phyloP scores from a whole-genome alignment of 257 asterid genomes.

The Echites panduratus region DNA sequence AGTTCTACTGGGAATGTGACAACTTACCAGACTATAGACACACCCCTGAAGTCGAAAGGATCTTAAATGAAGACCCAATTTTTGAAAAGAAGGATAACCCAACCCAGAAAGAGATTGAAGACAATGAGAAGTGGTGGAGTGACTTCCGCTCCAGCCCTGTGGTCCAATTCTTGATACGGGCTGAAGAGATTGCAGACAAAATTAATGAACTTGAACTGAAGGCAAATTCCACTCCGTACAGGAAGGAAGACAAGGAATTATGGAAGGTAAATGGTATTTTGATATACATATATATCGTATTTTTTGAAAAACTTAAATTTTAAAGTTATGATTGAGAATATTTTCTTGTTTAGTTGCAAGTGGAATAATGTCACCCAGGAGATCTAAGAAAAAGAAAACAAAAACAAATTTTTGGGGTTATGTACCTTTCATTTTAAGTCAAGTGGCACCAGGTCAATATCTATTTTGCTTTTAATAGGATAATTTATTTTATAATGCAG shows the following conservation, averaged over 20 bases:
- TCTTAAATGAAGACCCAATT: conserved; percentile 62
- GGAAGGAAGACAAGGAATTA: conserved; percentile 60
- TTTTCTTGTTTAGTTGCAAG: not conserved
- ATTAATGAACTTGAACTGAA: conserved; percentile 70
- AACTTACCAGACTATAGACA: conserved; percentile 74
- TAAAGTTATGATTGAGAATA: not conserved
- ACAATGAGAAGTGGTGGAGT: conserved; percentile 78
- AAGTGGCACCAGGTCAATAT: not conserved
- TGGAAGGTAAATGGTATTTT: conserved; percentile 97
- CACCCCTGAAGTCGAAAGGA: conserved; percentile 65
- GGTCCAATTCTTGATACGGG: conserved; percentile 58
- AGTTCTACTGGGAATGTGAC: conserved; percentile 83
- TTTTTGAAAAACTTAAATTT: too few species aligned
- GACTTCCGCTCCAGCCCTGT: conserved; percentile 65
- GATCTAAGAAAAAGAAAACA: not conserved
- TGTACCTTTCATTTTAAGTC: not conserved
- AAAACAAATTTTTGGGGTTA: not conserved
- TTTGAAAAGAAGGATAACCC: conserved; percentile 72
- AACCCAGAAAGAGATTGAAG: conserved; percentile 64
- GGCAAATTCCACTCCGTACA: conserved; percentile 59
- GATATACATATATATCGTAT: too few species aligned
- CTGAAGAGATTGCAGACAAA: conserved; percentile 77
- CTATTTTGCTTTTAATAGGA: not conserved
- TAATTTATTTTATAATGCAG: too few species aligned
- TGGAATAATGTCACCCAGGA: not conserved